Evolutionary conservation across 345 rosid species (phyloP).

Genomic region (Gossypium bickii): DNA sequence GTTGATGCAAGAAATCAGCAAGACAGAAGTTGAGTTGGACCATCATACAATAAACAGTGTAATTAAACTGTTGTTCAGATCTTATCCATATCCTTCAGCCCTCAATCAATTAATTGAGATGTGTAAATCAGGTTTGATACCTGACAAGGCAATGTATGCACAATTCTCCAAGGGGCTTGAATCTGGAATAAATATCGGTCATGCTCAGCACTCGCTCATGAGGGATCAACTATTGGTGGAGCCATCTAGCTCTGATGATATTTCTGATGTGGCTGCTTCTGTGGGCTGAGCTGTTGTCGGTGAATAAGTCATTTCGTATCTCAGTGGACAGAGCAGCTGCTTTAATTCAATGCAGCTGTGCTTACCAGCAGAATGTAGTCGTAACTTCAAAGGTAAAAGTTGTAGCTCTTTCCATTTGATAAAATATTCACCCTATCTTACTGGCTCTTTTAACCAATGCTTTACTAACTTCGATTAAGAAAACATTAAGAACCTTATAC

Average conservation of each 20-base stretch:
- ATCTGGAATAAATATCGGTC: conserved; percentile 5
- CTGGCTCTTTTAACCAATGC: not conserved
- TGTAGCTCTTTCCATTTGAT: not conserved
- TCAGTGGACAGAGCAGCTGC: not conserved
- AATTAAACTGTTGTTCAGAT: conserved; percentile 27
- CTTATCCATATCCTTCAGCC: conserved; percentile 24
- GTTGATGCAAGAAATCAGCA: conserved; percentile 43
- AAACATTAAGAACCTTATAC: not conserved
- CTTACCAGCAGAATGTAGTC: not conserved
- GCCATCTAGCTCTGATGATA: conserved; percentile 27
- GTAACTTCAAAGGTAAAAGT: not conserved
- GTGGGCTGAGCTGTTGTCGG: conserved; percentile 16
- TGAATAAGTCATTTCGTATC: not conserved
- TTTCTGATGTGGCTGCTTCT: conserved; percentile 25
- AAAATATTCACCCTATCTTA: not conserved
- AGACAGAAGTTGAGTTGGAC: conserved; percentile 41
- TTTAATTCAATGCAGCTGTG: conserved; percentile 4
- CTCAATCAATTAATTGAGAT: conserved; percentile 29
- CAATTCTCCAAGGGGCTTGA: conserved; percentile 7
- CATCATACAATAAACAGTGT: conserved; percentile 28
- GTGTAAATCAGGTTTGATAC: conserved; percentile 29
- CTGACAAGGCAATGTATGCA: conserved; percentile 19
- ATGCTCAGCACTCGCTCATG: not conserved
- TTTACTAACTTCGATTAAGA: not conserved
- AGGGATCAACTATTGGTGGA: conserved; percentile 12